Percentiles rank a stretch among this genome's conserved stretches.
Evolutionary conservation across 1,284 basidiomycete species (phyloP).

Genomic region (Gomphus bonarii): DNA sequence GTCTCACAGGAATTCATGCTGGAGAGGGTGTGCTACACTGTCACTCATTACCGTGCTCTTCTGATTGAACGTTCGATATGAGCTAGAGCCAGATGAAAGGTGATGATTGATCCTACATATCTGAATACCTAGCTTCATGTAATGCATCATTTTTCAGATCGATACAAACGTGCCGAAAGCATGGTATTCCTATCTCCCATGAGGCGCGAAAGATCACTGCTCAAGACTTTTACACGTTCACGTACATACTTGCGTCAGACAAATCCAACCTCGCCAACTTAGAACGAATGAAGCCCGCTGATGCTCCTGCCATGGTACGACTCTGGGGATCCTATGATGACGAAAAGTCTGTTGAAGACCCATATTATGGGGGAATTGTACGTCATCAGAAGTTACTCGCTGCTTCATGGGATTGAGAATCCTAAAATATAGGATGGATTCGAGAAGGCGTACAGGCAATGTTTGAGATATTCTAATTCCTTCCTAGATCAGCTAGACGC

Average conservation of each 20-base stretch:
- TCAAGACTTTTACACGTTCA: constrained; percentile 53
- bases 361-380: constrained; percentile 64
- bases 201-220: constrained; percentile 45
- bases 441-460: constrained; percentile 54
- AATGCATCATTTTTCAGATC: constrained; percentile 31
- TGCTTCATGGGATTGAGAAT: constrained; percentile 17
- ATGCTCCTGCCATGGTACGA: constrained; percentile 46
- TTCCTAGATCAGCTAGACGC: constrained; percentile 53
- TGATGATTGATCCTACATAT: constrained; percentile 19
- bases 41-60: not conserved
- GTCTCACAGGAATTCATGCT: constrained; percentile 62
- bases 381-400: constrained; percentile 16
- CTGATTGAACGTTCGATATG: not conserved
- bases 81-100: constrained; percentile 55
- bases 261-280: constrained; percentile 52
- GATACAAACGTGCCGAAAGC: constrained; percentile 50
- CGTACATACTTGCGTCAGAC: constrained; percentile 65
- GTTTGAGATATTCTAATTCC: constrained; percentile 55
- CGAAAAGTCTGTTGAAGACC: constrained; percentile 53
- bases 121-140: not conserved
- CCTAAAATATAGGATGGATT: constrained; percentile 26
- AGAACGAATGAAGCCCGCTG: constrained; percentile 40
- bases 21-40: constrained; percentile 30
- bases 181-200: constrained; percentile 50
- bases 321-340: constrained; percentile 72